phyloP scores from a whole-genome alignment of 1,139 yeast species.

The Eremothecium cymbalariae region DNA sequence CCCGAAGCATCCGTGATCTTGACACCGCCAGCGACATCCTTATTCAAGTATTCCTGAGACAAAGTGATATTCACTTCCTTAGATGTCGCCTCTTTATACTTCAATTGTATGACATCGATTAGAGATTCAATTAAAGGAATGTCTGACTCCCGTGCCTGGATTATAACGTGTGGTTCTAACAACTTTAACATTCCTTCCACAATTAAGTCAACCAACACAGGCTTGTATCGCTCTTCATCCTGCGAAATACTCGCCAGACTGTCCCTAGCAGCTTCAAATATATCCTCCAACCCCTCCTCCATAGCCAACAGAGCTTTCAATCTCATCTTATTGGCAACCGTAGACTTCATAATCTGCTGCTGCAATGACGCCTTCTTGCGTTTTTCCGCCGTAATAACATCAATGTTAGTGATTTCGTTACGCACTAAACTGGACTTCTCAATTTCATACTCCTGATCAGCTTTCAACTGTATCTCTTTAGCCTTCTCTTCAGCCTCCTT shows the following conservation, averaged over 20 bases:
- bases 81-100: slow-evolving; percentile 52
- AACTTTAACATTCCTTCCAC: slow-evolving; percentile 75
- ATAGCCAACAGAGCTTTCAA: slow-evolving; percentile 81
- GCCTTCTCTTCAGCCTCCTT: slow-evolving; percentile 99
- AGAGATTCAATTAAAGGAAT: slow-evolving; percentile 45
- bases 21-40: slow-evolving; percentile 79
- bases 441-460: slow-evolving; percentile 97
- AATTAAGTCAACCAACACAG: slow-evolving; percentile 66
- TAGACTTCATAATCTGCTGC: slow-evolving; percentile 92
- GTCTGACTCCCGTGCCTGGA: slow-evolving; percentile 67
- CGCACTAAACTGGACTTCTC: slow-evolving; percentile 94
- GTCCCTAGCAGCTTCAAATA: slow-evolving; percentile 61
- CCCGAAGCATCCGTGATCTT: slow-evolving; percentile 62
- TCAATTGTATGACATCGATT: slow-evolving; percentile 49
- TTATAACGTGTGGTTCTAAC: slow-evolving; percentile 57
- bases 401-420: slow-evolving; percentile 84
- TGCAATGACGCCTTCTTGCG: slow-evolving; percentile 86
- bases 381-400: slow-evolving; percentile 68
- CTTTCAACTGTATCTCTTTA: slow-evolving; percentile 87
- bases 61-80: slow-evolving; percentile 44
- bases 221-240: slow-evolving; percentile 52
- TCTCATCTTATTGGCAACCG: slow-evolving; percentile 90
- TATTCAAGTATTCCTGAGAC: slow-evolving; percentile 51
- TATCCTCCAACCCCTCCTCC: slow-evolving; percentile 67
- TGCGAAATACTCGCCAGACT: slow-evolving; percentile 50